Evolutionary conservation across 768 basidiomycete genomes (phyloP), one percentile per base, ranked within the genome.

Genomic region (Serendipita sp.): DNA sequence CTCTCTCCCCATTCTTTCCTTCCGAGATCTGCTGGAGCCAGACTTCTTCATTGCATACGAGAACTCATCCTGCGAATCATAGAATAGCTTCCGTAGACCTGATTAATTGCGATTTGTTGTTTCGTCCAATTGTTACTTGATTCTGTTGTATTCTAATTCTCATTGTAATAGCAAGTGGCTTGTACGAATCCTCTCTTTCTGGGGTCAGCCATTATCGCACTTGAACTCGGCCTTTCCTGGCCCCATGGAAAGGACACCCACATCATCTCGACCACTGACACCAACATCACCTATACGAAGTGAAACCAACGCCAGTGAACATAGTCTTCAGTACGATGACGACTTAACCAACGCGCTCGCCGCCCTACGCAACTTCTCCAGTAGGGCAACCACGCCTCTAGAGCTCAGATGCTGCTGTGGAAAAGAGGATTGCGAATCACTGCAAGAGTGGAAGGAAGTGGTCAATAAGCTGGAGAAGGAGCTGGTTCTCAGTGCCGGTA

Each of bases 401-500:
- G 69, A 78, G 38, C 69, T 82, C 15, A 73, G 74, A 30, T 90
- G 90, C 67, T 87, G 88, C 68, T 88, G 89, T 72, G 79, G 78
- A 30, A 75, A 73, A 63, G 83, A 84, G 51, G 80, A 83, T 3
- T 90, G 87, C 71, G 82, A 86, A 68, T 80, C 84, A 56, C 76
- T 81, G 47, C 80, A 76, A 73, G 75, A 80, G 7, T 90, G 90
- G 85, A 66, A 80, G 18, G 77, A 77, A 41, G 76, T 83, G 63
- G 89, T 86, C 76, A 77, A 82, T 54, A 83, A 81, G 72, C 74
- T 95, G 30, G 89, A 92, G 75, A 84, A 80, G 66, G 77, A 88
- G 65, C 77, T 96, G 67, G 82, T 86, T 65, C 78, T 95, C 64
- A 91, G 91, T 72, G 92, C 90, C 70, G 91, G 92, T 93, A 70